Evolutionary conservation across 495 filamentous ascomycete genomes (phyloP).

Genomic region (Lasiosphaeria hispida): DNA sequence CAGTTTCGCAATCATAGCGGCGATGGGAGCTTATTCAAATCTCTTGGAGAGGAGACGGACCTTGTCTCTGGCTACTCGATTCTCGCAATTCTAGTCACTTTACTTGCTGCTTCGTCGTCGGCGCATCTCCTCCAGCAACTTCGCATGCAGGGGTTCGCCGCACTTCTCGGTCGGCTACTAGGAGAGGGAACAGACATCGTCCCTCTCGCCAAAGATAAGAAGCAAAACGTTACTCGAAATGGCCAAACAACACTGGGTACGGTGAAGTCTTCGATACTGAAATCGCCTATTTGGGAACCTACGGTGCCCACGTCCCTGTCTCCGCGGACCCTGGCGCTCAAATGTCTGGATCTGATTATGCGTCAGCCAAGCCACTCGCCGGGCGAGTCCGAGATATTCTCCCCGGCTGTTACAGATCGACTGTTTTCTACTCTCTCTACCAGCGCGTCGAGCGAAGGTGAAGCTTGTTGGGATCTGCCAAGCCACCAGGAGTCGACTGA

Average conservation of each 20-base stretch:
- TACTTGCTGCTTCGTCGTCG: slow-evolving; percentile 52
- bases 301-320: slow-evolving; percentile 52
- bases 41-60: slow-evolving; percentile 52
- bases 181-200: slow-evolving; percentile 50
- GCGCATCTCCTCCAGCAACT: slow-evolving; percentile 52
- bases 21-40: slow-evolving; percentile 61
- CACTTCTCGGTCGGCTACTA: slow-evolving; percentile 55
- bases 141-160: slow-evolving; percentile 45
- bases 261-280: slow-evolving; percentile 48
- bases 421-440: slow-evolving; percentile 51
- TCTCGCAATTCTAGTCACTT: slow-evolving; percentile 51
- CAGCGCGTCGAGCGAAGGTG: slow-evolving; percentile 24
- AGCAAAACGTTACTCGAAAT: slow-evolving; percentile 66
- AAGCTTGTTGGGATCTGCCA: slow-evolving; percentile 35
- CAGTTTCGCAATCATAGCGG: slow-evolving; percentile 76
- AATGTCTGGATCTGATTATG: slow-evolving; percentile 61
- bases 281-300: slow-evolving; percentile 56
- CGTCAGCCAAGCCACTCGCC: slow-evolving; percentile 51
- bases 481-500: slow-evolving; percentile 34
- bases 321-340: slow-evolving; percentile 62
- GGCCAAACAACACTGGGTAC: slow-evolving; percentile 52
- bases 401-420: slow-evolving; percentile 45
- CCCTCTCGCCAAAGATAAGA: slow-evolving; percentile 57
- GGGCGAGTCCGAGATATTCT: slow-evolving; percentile 49
- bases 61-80: slow-evolving; percentile 58